Evolutionary conservation across 1,284 basidiomycete species (phyloP), one percentile per base, ranked within the genome.

Genomic region (Cutaneotrichosporon sp.): DNA sequence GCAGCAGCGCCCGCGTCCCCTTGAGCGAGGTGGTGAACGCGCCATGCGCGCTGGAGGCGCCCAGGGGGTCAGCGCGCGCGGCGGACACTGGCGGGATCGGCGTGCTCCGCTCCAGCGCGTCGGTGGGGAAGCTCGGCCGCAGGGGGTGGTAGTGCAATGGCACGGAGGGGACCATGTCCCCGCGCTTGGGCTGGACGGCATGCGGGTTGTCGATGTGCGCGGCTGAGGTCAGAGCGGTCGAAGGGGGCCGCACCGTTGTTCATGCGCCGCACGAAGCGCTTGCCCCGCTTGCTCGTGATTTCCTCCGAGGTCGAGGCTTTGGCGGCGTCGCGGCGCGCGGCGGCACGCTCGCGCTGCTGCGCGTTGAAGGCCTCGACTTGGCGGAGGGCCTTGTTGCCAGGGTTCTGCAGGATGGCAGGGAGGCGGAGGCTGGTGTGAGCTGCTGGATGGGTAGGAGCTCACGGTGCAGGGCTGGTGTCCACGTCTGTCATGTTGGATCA

Each of bases 391-490:
- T 60, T 58, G 51, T 70, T 73, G 10, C 45, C 64, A 2, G 77
- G 74, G 62, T 80, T 78, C 62, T 77, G 74, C 9, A 80, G 67
- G 63, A 80, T 80, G 14, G 78, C 74, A 9, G 79, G 79, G 20
- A 80, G 62, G 56, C 64, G 72, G 4, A 79, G 67, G 18, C 78
- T n/a, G n/a, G n/a, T n/a, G n/a, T n/a, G n/a, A n/a, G n/a, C n/a
- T n/a, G n/a, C n/a, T 18, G 20, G 10, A 27, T 11, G 13, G 5
- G 36, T 13, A 14, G n/a, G n/a, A n/a, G 59, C 60, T 53, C 29
- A 62, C 60, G 55, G 60, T 13, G 54, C 60, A 1, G 60, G 55
- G n/a, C 50, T 51, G 18, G 38, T n/a, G 43, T 62, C 60, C 6
- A 38, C 46, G 11, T 33, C 45, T 13, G 54, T 25, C 59, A 61